Evolutionary conservation across 306 rosid species (phyloP), one percentile per base, ranked within the genome.

Genomic region (Senna siamea): DNA sequence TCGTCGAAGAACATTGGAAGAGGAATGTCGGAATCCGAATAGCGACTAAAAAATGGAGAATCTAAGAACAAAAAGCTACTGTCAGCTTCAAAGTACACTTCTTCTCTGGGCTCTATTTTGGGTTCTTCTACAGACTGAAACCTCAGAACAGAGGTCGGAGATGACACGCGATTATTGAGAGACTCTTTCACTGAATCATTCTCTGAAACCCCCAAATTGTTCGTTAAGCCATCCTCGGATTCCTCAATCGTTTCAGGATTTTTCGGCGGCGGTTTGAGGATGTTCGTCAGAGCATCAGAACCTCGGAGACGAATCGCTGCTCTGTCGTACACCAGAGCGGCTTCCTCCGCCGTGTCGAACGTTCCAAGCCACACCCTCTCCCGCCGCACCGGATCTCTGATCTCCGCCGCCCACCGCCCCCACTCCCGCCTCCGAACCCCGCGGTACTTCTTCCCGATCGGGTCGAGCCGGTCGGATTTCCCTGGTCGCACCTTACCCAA

Each of bases 401-500:
- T 89, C 80, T 89, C 94, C 8, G 94, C 91, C 5, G 89, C 91
- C 82, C 82, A 89, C 73, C 79, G 58, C 0, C 91, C 91, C 94
- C 91, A 87, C 1, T 73, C 84, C 51, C 94, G 79, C 53, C 13
- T 81, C 0, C 91, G 69, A 19, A 87, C 91, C 4, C 94, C 94
- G 1, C 88, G 65, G 48, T 40, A 87, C 48, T 67, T 84, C 78
- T 22, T 82, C 0, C 5, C 73, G 0, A 13, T 9, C 8, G 28
- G 12, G 1, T n/a, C 73, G 0, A 13, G 5, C 8, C 17, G 12
- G 1, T n/a, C 66, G 3, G 20, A 1, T 35, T 69, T 40, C 35
- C 5, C 11, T 14, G 32, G 47, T 22, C n/a, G 67, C 26, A 5
- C 23, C 30, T 62, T 38, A 19, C 72, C 32, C 1, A 26, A 3